Percentiles rank a stretch among this genome's conserved stretches.
phyloP scores from a whole-genome alignment of 371 early-diverging fungal species.

The Zopfochytrium polystomum region DNA sequence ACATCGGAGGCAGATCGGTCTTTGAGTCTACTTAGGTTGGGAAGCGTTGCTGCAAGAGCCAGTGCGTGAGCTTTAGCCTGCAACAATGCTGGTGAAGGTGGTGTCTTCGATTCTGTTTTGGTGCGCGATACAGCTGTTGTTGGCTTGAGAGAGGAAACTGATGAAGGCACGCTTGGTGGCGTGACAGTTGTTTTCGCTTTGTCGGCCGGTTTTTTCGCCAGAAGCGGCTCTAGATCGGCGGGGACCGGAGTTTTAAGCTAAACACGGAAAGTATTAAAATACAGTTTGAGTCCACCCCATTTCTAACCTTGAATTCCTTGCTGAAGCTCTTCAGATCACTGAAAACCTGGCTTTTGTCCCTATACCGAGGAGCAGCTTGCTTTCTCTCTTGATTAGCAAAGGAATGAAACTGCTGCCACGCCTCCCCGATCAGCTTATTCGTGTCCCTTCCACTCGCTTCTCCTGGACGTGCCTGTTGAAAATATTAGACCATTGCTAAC shows the following conservation, averaged over 20 bases:
- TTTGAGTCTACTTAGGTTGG: too few species aligned
- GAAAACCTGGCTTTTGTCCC: slow-evolving; percentile 70
- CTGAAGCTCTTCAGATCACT: slow-evolving; percentile 79
- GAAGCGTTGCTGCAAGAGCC: slow-evolving; percentile 11
- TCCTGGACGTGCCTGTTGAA: too few species aligned
- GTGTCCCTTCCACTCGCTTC: too few species aligned
- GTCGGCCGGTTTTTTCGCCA: slow-evolving; percentile 38
- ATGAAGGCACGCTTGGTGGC: too few species aligned
- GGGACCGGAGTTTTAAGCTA: slow-evolving; percentile 71
- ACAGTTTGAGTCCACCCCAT: slow-evolving; percentile 18
- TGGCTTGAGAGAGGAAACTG: too few species aligned
- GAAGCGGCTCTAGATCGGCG: slow-evolving; percentile 67
- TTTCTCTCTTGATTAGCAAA: slow-evolving; percentile 72
- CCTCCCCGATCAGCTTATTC: slow-evolving; percentile 47
- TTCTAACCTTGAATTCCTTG: slow-evolving; percentile 63
- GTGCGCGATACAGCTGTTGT: too few species aligned
- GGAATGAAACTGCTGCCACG: slow-evolving; percentile 60
- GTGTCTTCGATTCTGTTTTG: too few species aligned
- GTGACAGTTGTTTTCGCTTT: background rate
- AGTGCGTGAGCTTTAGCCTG: too few species aligned
- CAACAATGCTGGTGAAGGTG: too few species aligned
- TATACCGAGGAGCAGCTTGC: slow-evolving; percentile 70
- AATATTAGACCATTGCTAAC: too few species aligned
- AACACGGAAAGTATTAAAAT: background rate
- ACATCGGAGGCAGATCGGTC: slow-evolving; percentile 21